Percentiles rank a stretch among this genome's conserved stretches.
These are phyloP conservation scores for Plasmodium falciparum DNA, from an alignment of 169 alveolate genomes.

Conservation along the genomic window DNA sequence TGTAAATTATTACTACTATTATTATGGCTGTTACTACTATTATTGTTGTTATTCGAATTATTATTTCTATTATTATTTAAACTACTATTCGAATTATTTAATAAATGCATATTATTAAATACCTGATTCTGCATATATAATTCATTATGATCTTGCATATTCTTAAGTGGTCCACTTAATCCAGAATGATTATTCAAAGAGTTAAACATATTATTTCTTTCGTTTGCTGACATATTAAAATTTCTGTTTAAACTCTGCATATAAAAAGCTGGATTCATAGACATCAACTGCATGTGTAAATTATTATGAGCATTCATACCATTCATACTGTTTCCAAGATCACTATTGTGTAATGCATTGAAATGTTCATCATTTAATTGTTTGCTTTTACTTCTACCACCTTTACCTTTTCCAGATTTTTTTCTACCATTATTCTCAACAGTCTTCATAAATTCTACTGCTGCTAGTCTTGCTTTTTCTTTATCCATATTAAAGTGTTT, in stretches of 20 bases:
- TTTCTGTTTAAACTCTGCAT: constrained; percentile 55
- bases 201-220: constrained; percentile 39
- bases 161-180: constrained; percentile 13
- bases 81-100: constrained; percentile 5
- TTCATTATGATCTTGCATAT: constrained; percentile 29
- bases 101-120: constrained; percentile 15
- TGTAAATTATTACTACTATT: constrained; percentile 24
- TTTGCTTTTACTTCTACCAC: constrained; percentile 58
- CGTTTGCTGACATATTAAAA: constrained; percentile 45
- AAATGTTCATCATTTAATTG: constrained; percentile 53
- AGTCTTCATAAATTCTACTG: constrained; percentile 87
- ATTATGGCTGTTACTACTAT: neutral
- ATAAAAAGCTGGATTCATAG: constrained; percentile 62
- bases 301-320: constrained; percentile 30
- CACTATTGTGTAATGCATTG: constrained; percentile 33
- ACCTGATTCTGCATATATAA: constrained; percentile 23
- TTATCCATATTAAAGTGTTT: constrained; percentile 86
- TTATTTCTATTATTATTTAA: constrained; percentile 5
- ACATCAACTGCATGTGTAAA: constrained; percentile 60
- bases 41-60: constrained; percentile 3
- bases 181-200: constrained; percentile 17
- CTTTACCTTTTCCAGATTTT: constrained; percentile 77
- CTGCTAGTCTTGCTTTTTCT: constrained; percentile 87
- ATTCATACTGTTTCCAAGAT: constrained; percentile 33
- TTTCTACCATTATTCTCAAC: constrained; percentile 85